Conservation (phyloP, 805 yeast genomes). For the Kuraishia molischiana region DNA sequence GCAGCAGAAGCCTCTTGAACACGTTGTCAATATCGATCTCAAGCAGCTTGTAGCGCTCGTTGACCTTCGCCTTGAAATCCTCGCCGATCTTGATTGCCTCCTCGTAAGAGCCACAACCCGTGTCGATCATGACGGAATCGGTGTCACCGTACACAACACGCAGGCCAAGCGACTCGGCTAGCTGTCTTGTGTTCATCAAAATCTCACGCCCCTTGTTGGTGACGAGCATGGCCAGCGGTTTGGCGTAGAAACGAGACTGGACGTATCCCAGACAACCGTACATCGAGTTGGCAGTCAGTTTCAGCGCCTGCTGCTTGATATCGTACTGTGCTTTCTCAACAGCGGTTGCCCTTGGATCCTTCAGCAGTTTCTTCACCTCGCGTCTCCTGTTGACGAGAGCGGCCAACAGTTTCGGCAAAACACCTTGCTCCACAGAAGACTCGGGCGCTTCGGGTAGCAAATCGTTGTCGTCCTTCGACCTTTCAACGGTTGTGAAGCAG, state of each 20-base stretch:
- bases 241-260: constrained; percentile 88
- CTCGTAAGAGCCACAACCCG: constrained; percentile 56
- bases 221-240: constrained; percentile 91
- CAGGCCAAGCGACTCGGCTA: constrained; percentile 78
- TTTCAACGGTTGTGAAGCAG: constrained; percentile 90
- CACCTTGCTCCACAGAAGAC: constrained; percentile 54
- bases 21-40: constrained; percentile 96
- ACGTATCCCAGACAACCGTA: constrained; percentile 96
- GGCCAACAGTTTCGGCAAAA: constrained; percentile 74
- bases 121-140: constrained; percentile 97
- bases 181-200: constrained; percentile 81
- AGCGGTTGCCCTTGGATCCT: constrained; percentile 55
- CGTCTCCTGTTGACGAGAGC: constrained; percentile 86
- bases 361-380: constrained; percentile 80
- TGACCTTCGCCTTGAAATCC: constrained; percentile 75
- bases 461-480: constrained; percentile 45
- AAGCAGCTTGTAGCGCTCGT: constrained; percentile 75
- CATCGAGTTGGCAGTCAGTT: constrained; percentile 98
- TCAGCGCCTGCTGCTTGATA: constrained; percentile 91
- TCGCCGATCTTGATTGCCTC: constrained; percentile 82
- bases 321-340: constrained; percentile 77
- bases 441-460: constrained; percentile 65
- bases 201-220: constrained; percentile 95
- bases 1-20: constrained; percentile 72
- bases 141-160: constrained; percentile 97